Base-by-base conservation (phyloP, 306 rosid species). In the Alnus rubra region DNA sequence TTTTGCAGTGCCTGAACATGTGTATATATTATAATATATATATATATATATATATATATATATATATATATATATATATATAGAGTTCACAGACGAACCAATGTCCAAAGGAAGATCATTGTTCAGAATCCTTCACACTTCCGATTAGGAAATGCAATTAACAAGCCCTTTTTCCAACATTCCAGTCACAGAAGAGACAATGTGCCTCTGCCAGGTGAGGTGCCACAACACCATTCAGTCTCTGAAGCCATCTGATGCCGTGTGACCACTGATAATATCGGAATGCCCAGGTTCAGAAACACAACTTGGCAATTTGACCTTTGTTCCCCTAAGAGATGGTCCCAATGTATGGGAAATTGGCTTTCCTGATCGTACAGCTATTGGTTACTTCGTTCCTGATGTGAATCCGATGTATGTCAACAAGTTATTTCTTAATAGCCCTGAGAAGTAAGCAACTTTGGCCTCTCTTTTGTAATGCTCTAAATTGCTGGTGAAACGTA, bases 311-410 rank as follows among this genome's bases (percentile, higher is more conserved):
- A 73, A 82, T 49, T 76, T 87, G 63, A 80, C 70, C 65, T 85
- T 54, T 74, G 75, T 51, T 62, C 85, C 90, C 35, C 76, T 39
- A 2, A 79, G 90, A 87, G 88, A 87, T 53, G 85, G 88, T 62
- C 90, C 84, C 42, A 82, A 84, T 19, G 15, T 87, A 37, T 84
- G 88, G 90, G 88, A 87, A 72, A 87, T 87, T 45, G 88, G 90
- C 48, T 81, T 69, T 73, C 86, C 88, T 51, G 84, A 87, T 64
- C 83, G 88, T 8, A 82, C 85, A 14, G 85, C 88, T n/a, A 71
- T 28, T 33, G 72, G 69, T 51, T 82, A 60, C 77, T 87, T 76
- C 30, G 88, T 87, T 77, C 90, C 90, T 7, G 78, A 82, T 77
- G 88, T 84, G 78, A 84, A 87, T 64, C 84, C 84, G 1, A 84